phyloP scores from a whole-genome alignment of 257 asterid genomes.

The Solanum arcanum region DNA sequence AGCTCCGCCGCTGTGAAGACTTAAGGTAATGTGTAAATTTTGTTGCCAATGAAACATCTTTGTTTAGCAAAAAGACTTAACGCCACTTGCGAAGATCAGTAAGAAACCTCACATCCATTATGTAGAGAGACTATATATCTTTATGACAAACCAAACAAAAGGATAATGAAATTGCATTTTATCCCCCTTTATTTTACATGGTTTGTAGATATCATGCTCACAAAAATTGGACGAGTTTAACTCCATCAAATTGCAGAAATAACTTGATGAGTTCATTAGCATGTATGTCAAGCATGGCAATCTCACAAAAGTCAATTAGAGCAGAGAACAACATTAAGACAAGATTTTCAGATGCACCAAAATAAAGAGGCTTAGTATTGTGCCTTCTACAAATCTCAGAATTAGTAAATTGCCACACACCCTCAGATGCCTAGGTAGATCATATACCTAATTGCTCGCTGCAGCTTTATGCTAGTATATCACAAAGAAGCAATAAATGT shows the following conservation, averaged over 20 bases:
- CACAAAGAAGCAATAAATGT: background rate
- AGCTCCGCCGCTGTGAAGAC: background rate
- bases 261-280: background rate
- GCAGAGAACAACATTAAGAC: background rate
- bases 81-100: background rate
- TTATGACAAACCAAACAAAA: background rate
- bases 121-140: background rate
- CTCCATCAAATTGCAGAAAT: background rate
- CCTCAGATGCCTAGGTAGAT: background rate
- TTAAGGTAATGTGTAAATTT: background rate
- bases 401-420: background rate
- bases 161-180: background rate
- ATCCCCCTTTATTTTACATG: background rate
- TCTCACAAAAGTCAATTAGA: background rate
- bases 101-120: background rate
- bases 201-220: background rate
- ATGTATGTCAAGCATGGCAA: background rate
- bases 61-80: background rate
- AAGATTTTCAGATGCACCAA: background rate
- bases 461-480: background rate
- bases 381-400: background rate
- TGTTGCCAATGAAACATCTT: background rate
- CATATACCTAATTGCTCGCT: background rate
- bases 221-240: background rate
- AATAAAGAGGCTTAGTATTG: background rate